Conservation (phyloP, 2,329 filamentous ascomycete species). For the Sarocladiaceae sp. region DNA sequence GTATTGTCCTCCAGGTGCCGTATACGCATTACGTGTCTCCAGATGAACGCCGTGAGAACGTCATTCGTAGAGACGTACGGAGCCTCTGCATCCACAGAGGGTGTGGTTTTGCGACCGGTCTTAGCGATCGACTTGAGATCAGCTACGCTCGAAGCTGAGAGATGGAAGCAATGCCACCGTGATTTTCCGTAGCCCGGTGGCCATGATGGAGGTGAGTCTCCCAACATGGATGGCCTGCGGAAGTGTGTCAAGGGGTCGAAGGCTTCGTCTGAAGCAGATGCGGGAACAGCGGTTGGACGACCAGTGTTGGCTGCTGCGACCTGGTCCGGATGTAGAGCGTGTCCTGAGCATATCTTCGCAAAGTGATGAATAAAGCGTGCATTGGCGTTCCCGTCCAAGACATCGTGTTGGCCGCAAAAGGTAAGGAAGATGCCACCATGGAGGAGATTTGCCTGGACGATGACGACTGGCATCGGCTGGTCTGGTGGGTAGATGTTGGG, state of each 20-base stretch:
- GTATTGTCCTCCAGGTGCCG: background rate
- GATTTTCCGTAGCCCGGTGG: background rate
- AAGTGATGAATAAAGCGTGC: slow-evolving; percentile 2
- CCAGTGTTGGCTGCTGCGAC: background rate
- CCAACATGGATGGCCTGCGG: background rate
- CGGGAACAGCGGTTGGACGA: background rate
- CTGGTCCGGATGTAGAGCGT: background rate
- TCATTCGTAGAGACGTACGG: slow-evolving; percentile 4
- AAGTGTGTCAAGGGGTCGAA: background rate
- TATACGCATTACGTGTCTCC: slow-evolving; percentile 2
- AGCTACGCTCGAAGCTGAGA: background rate
- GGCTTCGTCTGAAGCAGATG: background rate
- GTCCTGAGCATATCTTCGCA: background rate
- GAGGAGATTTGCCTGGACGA: slow-evolving; percentile 3
- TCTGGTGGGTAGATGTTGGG: slow-evolving; percentile 1
- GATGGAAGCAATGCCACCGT: background rate
- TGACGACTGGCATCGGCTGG: slow-evolving; percentile 1
- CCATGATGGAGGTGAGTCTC: background rate
- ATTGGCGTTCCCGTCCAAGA: background rate
- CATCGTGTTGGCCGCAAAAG: slow-evolving; percentile 2
- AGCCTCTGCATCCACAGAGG: background rate
- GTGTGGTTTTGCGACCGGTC: background rate
- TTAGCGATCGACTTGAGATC: background rate
- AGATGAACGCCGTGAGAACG: slow-evolving; percentile 1
- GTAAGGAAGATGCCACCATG: background rate